phyloP scores from a whole-genome alignment of 139 green algal genomes.

The Chlamydomonas sp. region DNA sequence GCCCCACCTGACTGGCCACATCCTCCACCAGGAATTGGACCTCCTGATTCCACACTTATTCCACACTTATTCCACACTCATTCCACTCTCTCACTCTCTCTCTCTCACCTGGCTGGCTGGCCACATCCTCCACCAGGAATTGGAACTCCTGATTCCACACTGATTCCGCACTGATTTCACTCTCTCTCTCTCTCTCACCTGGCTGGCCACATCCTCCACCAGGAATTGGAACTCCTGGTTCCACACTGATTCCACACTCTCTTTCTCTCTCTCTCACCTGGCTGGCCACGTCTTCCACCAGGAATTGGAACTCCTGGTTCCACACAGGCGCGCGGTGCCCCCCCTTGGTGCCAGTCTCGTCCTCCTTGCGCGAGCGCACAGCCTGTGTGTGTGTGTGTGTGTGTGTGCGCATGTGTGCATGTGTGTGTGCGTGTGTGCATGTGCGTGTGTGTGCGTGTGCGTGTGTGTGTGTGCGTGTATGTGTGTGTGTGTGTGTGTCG shows the following conservation, averaged over 20 bases:
- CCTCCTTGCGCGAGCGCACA: constrained; percentile 59
- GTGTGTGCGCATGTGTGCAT: no score
- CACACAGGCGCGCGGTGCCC: constrained; percentile 72
- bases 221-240: constrained; percentile 91
- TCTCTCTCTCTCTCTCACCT: no score
- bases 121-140: constrained; percentile 79
- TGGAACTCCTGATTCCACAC: constrained; percentile 60
- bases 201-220: constrained; percentile 63
- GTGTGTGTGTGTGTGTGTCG: no score
- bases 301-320: constrained; percentile 92
- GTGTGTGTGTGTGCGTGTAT: no score
- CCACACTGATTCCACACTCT: no score
- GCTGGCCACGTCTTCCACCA: constrained; percentile 69
- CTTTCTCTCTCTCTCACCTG: constrained; percentile 66
- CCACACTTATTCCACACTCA: no score
- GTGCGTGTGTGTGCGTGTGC: no score
- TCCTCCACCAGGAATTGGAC: constrained; percentile 87
- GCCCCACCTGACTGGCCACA: constrained; percentile 49
- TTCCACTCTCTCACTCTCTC: no score
- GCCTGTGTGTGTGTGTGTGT: constrained; percentile 24
- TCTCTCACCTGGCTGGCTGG: constrained; percentile 54
- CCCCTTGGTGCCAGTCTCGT: constrained; percentile 64
- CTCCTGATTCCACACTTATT: constrained; percentile 47
- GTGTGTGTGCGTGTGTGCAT: no score
- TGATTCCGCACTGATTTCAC: no score